Conservation (phyloP, 176 grass and related monocot species). For the Avena atlantica region DNA sequence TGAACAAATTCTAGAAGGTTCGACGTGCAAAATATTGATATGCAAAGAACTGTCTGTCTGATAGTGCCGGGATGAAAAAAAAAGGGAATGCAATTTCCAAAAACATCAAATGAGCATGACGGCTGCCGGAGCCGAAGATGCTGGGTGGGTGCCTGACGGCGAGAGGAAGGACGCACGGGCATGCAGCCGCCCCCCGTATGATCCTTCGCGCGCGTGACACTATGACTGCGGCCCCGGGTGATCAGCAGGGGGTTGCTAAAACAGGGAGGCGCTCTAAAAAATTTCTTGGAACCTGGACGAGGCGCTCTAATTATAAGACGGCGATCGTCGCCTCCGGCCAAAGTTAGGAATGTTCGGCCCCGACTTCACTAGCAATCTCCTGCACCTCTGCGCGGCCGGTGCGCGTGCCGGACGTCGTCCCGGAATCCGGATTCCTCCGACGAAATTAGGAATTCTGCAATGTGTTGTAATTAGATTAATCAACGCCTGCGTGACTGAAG, state of each 20-base stretch:
- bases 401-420: neutral
- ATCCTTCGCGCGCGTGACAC: neutral
- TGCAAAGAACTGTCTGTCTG: too few species aligned
- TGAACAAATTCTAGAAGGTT: too few species aligned
- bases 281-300: neutral
- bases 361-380: neutral
- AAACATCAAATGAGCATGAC: neutral
- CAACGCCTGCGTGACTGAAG: neutral
- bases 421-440: constrained; percentile 6
- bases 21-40: too few species aligned
- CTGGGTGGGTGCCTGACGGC: neutral
- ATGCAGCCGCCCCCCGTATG: neutral
- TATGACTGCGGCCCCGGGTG: neutral
- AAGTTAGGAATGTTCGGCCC: constrained; percentile 17
- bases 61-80: too few species aligned
- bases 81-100: too few species aligned
- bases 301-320: constrained; percentile 51
- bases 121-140: neutral
- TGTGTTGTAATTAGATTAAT: neutral
- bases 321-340: constrained; percentile 34
- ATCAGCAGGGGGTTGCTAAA: constrained; percentile 46
- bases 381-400: neutral
- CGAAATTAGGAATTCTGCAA: neutral
- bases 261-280: constrained; percentile 42
- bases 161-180: neutral